These are phyloP conservation scores for Suillus weaverae DNA, from an alignment of 768 basidiomycete genomes.

Conservation along the genomic window DNA sequence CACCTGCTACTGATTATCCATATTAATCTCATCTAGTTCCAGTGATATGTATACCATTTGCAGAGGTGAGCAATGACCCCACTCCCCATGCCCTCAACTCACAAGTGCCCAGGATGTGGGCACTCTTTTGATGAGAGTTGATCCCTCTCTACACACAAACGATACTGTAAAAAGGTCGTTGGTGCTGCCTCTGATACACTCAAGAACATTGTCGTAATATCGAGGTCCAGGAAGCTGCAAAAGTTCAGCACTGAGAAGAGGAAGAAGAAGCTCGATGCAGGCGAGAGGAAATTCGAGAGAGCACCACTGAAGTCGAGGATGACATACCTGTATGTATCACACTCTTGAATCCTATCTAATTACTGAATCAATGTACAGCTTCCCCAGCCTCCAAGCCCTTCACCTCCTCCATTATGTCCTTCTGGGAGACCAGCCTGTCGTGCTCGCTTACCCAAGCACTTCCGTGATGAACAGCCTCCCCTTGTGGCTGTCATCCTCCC, in stretches of 20 bases:
- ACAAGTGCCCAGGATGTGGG: not conserved
- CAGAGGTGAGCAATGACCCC: not conserved
- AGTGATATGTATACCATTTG: not conserved
- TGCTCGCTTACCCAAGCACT: too few species aligned
- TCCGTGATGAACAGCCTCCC: not conserved
- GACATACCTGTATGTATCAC: not conserved
- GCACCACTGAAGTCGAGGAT: not conserved
- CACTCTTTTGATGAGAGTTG: not conserved
- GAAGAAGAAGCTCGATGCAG: not conserved
- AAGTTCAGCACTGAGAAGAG: not conserved
- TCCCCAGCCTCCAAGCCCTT: too few species aligned
- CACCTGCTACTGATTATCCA: too few species aligned
- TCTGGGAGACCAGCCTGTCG: too few species aligned
- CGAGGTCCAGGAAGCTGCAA: not conserved
- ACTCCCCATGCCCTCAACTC: not conserved
- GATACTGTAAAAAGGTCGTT: not conserved
- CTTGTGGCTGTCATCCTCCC: not conserved
- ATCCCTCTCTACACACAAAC: not conserved
- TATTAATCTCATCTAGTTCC: too few species aligned
- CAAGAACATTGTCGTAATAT: not conserved
- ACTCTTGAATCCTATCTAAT: not conserved
- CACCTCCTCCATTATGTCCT: too few species aligned
- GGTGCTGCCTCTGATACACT: not conserved
- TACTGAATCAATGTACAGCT: too few species aligned
- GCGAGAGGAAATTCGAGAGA: not conserved